Evolutionary conservation across 2,329 filamentous ascomycete genomes (phyloP), one percentile per base, ranked within the genome.

Genomic region (Fusarium ambrosium): DNA sequence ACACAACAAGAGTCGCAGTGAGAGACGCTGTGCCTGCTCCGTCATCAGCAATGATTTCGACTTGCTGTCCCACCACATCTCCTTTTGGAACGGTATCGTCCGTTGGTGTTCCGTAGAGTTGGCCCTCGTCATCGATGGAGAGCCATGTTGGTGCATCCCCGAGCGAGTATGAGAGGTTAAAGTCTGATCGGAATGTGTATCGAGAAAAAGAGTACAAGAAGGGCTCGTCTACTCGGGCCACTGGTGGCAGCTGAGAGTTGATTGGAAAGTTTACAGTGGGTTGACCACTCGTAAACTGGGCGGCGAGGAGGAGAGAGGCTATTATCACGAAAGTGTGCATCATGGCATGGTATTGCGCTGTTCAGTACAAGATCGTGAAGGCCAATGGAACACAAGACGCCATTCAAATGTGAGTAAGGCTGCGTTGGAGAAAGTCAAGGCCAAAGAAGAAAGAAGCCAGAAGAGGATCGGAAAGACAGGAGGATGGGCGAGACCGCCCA

Each of bases 161-260:
- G 9, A 98, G 86, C 7, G 88, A 89, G 81, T 97, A 97, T 7
- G 88, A 88, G 61, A 95, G 88, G 27, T 85, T 82, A 10, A 91
- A 91, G 48, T 84, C 82, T 18, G 93, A 92, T 16, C 87, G 86
- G 82, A 97, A 97, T 0, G 95, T 97, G 43, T 91, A 91, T 18
- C 87, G 82, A 11, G 93, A 92, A 78, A 97, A 93, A 34, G 89
- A 86, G 79, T 95, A 95, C 11, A 86, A 89, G 82, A 94, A 97
- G 3, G 87, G 86, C 77, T 92, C 80, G 45, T 88, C 89, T 69
- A 93, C 86, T 74, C 93, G 89, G 22, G 94, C 95, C 63, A 95
- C 92, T 4, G 93, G 92, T 36, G 95, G 95, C 1, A 97, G 88
- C 82, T 98, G 95, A 3, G 94, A 92, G 82, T 97, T 97, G 82